Evolutionary conservation across 1,139 yeast genomes (phyloP).

Genomic region (Petasospora fabianii): DNA sequence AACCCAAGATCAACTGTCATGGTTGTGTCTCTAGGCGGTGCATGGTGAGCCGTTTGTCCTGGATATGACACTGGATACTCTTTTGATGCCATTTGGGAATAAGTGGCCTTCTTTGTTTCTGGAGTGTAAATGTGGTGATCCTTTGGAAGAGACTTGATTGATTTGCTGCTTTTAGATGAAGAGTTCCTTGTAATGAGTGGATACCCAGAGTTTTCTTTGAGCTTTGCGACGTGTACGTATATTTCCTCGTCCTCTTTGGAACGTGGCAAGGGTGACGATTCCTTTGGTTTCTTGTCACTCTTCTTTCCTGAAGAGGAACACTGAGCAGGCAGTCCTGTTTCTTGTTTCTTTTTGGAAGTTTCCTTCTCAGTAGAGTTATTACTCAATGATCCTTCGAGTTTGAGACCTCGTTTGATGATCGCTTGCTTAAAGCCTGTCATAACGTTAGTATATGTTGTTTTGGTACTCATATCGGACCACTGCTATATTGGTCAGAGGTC

Average conservation of each 20-base stretch:
- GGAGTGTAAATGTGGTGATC: not conserved
- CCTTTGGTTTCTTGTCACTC: not conserved
- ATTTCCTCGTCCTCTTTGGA: conserved; percentile 14
- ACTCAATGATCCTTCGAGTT: conserved; percentile 1
- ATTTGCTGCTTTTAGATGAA: not conserved
- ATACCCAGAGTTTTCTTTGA: conserved; percentile 1
- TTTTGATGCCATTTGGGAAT: too few relatives aligned
- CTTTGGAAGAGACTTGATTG: not conserved
- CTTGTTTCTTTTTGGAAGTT: not conserved
- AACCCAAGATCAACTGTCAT: not conserved
- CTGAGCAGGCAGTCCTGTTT: too few relatives aligned
- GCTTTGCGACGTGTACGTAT: conserved; percentile 6
- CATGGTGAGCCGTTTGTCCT: not conserved
- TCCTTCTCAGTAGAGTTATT: not conserved
- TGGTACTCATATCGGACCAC: too few relatives aligned
- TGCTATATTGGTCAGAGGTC: too few relatives aligned
- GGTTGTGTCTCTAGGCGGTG: not conserved
- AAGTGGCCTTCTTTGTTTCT: too few relatives aligned
- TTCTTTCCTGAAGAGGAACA: too few relatives aligned
- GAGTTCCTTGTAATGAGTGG: not conserved
- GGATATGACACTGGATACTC: not conserved
- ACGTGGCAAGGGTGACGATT: conserved; percentile 4
- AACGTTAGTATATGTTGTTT: conserved; percentile 3
- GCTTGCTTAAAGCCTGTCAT: conserved; percentile 2
- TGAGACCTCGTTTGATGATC: conserved; percentile 1